Conservation (phyloP, 2,329 filamentous ascomycete genomes). For the Intubia oerlemansii region DNA sequence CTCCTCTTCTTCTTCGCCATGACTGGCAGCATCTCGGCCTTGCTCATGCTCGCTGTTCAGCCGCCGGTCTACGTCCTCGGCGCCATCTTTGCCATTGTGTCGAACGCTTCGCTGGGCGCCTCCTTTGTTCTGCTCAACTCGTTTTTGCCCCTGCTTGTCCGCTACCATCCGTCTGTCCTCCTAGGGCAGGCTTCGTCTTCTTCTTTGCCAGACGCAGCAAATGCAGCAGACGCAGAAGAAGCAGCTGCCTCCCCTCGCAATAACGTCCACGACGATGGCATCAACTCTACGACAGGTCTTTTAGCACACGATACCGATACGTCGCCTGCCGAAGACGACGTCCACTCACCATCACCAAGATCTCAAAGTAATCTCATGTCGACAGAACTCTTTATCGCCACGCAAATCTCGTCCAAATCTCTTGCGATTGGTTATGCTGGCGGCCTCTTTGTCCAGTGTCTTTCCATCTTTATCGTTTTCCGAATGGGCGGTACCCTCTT, state of each 20-base stretch:
- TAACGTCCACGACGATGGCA: too few relatives aligned
- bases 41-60: constrained; percentile 66
- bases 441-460: constrained; percentile 62
- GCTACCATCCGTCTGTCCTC: constrained; percentile 46
- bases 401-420: constrained; percentile 75
- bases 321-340: too few relatives aligned
- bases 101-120: constrained; percentile 85
- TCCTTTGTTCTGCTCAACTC: constrained; percentile 93
- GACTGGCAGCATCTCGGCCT: constrained; percentile 60
- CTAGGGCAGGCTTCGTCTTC: not conserved
- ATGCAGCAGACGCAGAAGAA: too few relatives aligned
- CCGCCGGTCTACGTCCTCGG: constrained; percentile 62
- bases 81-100: constrained; percentile 65
- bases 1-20: constrained; percentile 73
- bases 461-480: constrained; percentile 59
- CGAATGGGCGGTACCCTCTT: constrained; percentile 57
- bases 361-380: too few relatives aligned
- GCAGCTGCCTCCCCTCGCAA: too few relatives aligned
- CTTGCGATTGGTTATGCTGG: constrained; percentile 89
- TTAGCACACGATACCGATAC: too few relatives aligned
- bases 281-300: too few relatives aligned
- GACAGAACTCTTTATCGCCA: constrained; percentile 59
- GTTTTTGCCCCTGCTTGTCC: constrained; percentile 76
- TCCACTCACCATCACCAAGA: too few relatives aligned
- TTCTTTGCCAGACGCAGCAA: too few relatives aligned